These are phyloP conservation scores for Trichophaea hybrida DNA, from an alignment of 2,329 filamentous ascomycete genomes.

Conservation along the genomic window DNA sequence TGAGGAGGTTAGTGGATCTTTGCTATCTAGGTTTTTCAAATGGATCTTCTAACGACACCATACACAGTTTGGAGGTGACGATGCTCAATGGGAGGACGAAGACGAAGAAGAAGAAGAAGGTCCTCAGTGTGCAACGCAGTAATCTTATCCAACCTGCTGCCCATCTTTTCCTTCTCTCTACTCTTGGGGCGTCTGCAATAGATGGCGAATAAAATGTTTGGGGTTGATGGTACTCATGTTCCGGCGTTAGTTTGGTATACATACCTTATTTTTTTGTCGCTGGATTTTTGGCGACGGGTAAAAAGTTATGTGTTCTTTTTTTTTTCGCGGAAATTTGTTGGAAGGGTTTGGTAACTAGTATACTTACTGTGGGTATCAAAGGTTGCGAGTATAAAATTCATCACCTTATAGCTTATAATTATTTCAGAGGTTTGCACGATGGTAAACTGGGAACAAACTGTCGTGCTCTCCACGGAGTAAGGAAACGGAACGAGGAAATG, in stretches of 20 bases:
- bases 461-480: no score
- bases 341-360: no score
- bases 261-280: not conserved
- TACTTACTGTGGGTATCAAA: no score
- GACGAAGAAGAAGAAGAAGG: conserved; percentile 34
- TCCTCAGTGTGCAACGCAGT: conserved; percentile 38
- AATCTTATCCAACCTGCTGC: conserved; percentile 16
- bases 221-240: not conserved
- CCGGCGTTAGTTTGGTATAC: conserved; percentile 1
- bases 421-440: no score
- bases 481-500: no score
- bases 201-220: not conserved
- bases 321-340: no score
- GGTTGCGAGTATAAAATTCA: no score
- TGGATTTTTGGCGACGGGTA: not conserved
- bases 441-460: no score
- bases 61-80: conserved; percentile 33
- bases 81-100: conserved; percentile 37
- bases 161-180: not conserved
- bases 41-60: not conserved
- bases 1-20: conserved; percentile 47
- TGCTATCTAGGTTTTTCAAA: not conserved
- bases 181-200: not conserved
- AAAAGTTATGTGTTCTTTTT: no score
- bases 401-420: no score